Percentiles rank a stretch among this genome's conserved stretches.
Evolutionary conservation across 768 basidiomycete species (phyloP).

Genomic region (Mycena indigotica): DNA sequence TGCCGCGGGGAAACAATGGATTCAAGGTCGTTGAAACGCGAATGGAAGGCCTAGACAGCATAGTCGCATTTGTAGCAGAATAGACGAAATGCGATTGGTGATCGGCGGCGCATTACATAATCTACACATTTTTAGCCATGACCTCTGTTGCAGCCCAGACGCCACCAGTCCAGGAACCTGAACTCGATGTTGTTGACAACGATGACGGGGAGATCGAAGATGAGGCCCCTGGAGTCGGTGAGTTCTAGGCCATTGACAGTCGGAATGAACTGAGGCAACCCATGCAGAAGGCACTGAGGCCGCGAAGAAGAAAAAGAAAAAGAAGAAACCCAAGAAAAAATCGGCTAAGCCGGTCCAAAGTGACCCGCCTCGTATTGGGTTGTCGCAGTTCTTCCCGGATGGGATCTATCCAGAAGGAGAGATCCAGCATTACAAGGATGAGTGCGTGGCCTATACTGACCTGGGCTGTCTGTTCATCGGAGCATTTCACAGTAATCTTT

Average conservation of each 20-base stretch:
- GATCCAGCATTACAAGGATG: slow-evolving; percentile 86
- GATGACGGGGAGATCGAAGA: slow-evolving; percentile 17
- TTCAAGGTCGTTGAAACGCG: slow-evolving; percentile 10
- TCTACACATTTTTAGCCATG: not conserved
- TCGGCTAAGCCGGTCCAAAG: slow-evolving; percentile 55
- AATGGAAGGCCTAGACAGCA: slow-evolving; percentile 11
- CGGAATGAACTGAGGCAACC: not conserved
- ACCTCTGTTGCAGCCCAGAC: not conserved
- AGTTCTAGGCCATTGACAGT: not conserved
- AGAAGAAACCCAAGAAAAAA: slow-evolving; percentile 68
- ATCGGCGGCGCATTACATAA: not conserved
- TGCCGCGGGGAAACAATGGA: slow-evolving; percentile 3
- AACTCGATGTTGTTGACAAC: slow-evolving; percentile 7
- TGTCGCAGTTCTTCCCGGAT: slow-evolving; percentile 85
- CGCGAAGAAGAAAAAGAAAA: slow-evolving; percentile 86
- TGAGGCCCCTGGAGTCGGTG: not conserved
- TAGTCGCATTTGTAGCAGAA: slow-evolving; percentile 12
- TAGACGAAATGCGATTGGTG: not conserved
- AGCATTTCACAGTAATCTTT: slow-evolving; percentile 66
- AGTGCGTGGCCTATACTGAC: slow-evolving; percentile 63
- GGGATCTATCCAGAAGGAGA: slow-evolving; percentile 93
- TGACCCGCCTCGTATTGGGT: slow-evolving; percentile 88
- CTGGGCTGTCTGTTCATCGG: slow-evolving; percentile 3
- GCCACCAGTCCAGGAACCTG: slow-evolving; percentile 4
- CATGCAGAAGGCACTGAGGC: slow-evolving; percentile 41